Evolutionary conservation across 495 filamentous ascomycete species (phyloP), one percentile per base, ranked within the genome.

Genomic region (Tetracladium setigerum): DNA sequence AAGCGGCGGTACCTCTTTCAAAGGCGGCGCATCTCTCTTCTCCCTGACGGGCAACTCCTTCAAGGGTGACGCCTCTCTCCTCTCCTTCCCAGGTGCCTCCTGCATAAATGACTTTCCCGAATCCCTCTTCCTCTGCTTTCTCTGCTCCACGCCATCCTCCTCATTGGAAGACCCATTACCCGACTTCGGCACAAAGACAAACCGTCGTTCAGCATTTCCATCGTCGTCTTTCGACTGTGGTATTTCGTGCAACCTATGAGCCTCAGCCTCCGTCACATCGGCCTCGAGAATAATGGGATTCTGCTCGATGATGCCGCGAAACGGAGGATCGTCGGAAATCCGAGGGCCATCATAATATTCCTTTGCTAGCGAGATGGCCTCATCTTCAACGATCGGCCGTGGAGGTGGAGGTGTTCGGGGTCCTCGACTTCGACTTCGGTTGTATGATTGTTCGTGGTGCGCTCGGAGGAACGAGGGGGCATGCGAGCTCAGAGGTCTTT

Each of bases 241-340:
- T 42, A 44, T 38, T 38, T 39, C 37, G 15, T 59, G 53, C 22
- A 56, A 33, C 33, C 50, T 55, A 10, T 46, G 45, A 10, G 48
- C 54, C 30, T 60, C 57, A 27, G 40, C 54, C 22, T 31, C 15
- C 22, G 41, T 41, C 4, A 58, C 30, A 32, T 52, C 47, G n/a
- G 53, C 45, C 44, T 61, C 58, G 19, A 58, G 39, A 37, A 60
- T 46, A 13, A 56, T 52, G 12, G 57, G 57, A 35, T 57, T 44
- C 38, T 61, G 58, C 1, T 61, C 56, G 34, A 58, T 27, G 12
- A 47, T 50, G 15, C 58, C 58, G 12, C 55, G 52, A 27, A 53
- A 18, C 5, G 58, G 58, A 18, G 58, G 58, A 33, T 58, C 58
- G 43, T 61, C 48, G 14, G 33, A 42, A 8, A 47, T 22, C 15